Percentiles rank a stretch among this genome's conserved stretches.
Conservation (phyloP, 2,329 filamentous ascomycete species). For the Neurospora sp. region DNA sequence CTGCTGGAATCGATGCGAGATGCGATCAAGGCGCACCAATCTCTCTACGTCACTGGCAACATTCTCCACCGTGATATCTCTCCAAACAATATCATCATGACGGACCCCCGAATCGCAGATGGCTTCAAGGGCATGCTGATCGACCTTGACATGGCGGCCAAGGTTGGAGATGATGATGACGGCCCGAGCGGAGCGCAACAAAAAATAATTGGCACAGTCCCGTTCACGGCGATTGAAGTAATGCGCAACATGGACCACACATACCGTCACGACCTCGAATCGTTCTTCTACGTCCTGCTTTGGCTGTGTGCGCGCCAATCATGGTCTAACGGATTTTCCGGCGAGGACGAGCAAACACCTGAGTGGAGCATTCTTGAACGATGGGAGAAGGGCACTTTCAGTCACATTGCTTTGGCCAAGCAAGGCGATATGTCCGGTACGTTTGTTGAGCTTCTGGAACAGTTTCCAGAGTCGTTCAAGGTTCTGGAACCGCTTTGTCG, state of each 20-base stretch:
- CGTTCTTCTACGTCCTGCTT: slow-evolving; percentile 3
- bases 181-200: not conserved
- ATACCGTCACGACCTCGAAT: slow-evolving; percentile 18
- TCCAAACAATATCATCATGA: slow-evolving; percentile 28
- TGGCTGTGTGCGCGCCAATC: slow-evolving; percentile 1
- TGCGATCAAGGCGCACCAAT: slow-evolving; percentile 26
- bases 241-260: slow-evolving; percentile 21
- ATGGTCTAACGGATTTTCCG: not conserved
- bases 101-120: slow-evolving; percentile 7
- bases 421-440: not conserved
- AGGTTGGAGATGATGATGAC: slow-evolving; percentile 1
- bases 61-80: slow-evolving; percentile 29
- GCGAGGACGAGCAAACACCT: not conserved
- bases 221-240: slow-evolving; percentile 14
- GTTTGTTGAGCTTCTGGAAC: slow-evolving; percentile 4
- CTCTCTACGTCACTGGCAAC: slow-evolving; percentile 21
- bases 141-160: slow-evolving; percentile 25
- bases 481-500: slow-evolving; percentile 11
- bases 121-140: slow-evolving; percentile 24
- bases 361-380: not conserved
- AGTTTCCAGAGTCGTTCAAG: slow-evolving; percentile 12
- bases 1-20: slow-evolving; percentile 25
- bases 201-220: not conserved
- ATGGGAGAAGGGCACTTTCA: not conserved
- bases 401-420: not conserved